Evolutionary conservation across 2,329 filamentous ascomycete genomes (phyloP).

Genomic region (Cytospora leucostoma): DNA sequence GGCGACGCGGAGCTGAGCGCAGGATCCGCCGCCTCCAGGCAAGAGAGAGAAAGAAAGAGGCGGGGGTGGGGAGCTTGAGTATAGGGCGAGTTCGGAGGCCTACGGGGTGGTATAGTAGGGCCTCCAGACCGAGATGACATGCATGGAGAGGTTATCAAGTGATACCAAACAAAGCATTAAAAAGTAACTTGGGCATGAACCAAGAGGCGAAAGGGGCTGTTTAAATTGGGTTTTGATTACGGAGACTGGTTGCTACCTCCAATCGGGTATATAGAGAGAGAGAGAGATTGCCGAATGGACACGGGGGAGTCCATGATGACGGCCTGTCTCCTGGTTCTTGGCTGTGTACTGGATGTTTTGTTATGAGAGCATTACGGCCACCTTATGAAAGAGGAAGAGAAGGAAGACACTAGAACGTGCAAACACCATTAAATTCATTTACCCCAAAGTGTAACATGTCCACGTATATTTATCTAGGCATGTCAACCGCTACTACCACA

Average conservation of each 20-base stretch:
- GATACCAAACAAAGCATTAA: constrained; percentile 25
- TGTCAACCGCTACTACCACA: background rate
- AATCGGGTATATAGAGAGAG: constrained; percentile 14
- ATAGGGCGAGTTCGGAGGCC: background rate
- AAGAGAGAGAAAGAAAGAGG: background rate
- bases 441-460: background rate
- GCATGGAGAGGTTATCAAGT: constrained; percentile 18
- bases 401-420: constrained; percentile 21
- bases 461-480: background rate
- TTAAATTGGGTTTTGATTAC: constrained; percentile 4
- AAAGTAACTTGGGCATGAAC: constrained; percentile 19
- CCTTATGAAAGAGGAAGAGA: constrained; percentile 10
- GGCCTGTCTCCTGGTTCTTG: constrained; percentile 10
- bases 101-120: background rate
- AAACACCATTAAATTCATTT: constrained; percentile 12
- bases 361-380: constrained; percentile 14
- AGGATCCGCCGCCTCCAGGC: background rate
- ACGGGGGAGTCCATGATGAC: background rate
- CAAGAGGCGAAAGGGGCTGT: constrained; percentile 20
- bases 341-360: constrained; percentile 5
- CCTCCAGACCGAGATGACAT: constrained; percentile 1
- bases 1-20: background rate
- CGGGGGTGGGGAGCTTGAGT: background rate
- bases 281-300: background rate
- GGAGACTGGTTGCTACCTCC: background rate